Evolutionary conservation across 2,329 filamentous ascomycete species (phyloP).

Genomic region (Xylariales sp.): DNA sequence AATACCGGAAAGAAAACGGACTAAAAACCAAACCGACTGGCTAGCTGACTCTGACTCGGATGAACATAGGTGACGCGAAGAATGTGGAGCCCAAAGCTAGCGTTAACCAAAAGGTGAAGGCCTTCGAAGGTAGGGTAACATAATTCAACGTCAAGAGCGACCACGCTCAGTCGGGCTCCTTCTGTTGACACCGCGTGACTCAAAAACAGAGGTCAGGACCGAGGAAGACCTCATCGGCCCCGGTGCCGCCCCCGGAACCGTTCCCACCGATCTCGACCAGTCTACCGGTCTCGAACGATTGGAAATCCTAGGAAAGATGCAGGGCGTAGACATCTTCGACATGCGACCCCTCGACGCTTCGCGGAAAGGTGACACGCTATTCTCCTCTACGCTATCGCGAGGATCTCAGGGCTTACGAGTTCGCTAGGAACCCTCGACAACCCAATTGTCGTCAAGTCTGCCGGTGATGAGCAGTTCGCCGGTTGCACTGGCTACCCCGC

Average conservation of each 20-base stretch:
- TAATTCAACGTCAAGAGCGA: neutral
- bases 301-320: constrained; percentile 99
- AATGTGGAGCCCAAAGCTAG: constrained; percentile 60
- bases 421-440: constrained; percentile 83
- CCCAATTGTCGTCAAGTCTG: constrained; percentile 90
- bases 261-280: constrained; percentile 96
- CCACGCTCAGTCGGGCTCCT: constrained; percentile 18
- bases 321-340: constrained; percentile 97
- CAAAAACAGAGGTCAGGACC: constrained; percentile 78
- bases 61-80: constrained; percentile 56
- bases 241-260: constrained; percentile 82
- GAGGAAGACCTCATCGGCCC: constrained; percentile 86
- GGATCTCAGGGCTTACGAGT: constrained; percentile 42
- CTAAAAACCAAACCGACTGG: neutral
- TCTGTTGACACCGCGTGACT: constrained; percentile 43
- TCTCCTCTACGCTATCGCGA: constrained; percentile 7
- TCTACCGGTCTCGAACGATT: constrained; percentile 97
- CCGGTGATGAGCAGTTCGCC: constrained; percentile 94
- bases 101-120: constrained; percentile 55
- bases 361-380: constrained; percentile 73
- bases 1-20: neutral
- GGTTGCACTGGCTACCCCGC: constrained; percentile 95
- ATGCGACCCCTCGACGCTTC: constrained; percentile 96
- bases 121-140: constrained; percentile 58
- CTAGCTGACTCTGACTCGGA: constrained; percentile 45